Base-by-base conservation (phyloP, 1,284 basidiomycete genomes). In the Caloboletus firmus region DNA sequence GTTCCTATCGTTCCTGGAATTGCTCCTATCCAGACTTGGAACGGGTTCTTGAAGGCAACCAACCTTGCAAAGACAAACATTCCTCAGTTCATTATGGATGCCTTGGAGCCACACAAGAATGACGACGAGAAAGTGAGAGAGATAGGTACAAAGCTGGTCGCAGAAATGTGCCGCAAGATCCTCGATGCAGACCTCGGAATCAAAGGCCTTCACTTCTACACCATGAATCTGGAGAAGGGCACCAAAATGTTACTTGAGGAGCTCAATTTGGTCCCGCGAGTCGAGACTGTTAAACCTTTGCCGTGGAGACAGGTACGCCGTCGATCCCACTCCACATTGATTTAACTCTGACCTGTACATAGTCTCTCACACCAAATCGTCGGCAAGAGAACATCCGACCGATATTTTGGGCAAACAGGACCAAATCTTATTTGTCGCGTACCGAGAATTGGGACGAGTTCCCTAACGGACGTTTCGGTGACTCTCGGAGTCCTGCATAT, bases 401-500 rank as follows among this genome's bases (percentile, higher is more conserved):
- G 4, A 97, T 98, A 67, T 97, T 95, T 77, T 95, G 92, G 93
- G 92, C 93, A 20, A 96, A 98, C 75, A 82, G 94, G 41, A 83
- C 92, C 43, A 89, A 93, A 68, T 96, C 93, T 4, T 96, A 96
- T 71, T 78, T 96, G 40, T 91, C 91, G 15, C 87, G 95, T 49
- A 96, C 93, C 22, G 91, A 93, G 70, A 91, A 95, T 67, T 99
- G 96, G 96, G 96, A 99, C 72, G 97, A 99, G 74, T 99, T 96
- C 72, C 96, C 96, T 44, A 99, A 99, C 72, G 97, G 96, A 61
- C 91, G 96, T 59, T 99, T 97, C 68, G 97, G 96, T 64, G 96
- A 99, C 73, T 89, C 95, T 13, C 84, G 96, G 56, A 93, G 89
- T 79, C 96, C 96, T 22, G 97, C 97, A 3, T 99, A 97, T 64